These are phyloP conservation scores for Blepharisma undulans DNA, from an alignment of 169 alveolate species.

Conservation along the genomic window DNA sequence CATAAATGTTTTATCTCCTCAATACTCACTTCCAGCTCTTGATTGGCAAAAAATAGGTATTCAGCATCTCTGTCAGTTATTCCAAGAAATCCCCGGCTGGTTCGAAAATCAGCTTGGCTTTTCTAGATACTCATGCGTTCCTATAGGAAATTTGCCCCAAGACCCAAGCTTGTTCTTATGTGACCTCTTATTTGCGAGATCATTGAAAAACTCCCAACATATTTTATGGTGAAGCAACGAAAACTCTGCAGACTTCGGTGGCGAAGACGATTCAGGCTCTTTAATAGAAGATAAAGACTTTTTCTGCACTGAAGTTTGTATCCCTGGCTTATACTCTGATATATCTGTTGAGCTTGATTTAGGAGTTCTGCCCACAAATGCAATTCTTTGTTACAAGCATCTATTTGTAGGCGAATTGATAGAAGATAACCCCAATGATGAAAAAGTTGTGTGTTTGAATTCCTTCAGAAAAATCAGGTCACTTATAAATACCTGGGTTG, in stretches of 20 bases:
- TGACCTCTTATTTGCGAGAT: constrained; percentile 75
- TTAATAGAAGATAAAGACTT: constrained; percentile 33
- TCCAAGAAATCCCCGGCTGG: constrained; percentile 45
- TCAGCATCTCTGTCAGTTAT: constrained; percentile 53
- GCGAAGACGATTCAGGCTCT: constrained; percentile 58
- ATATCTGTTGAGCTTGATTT: constrained; percentile 75
- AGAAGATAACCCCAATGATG: constrained; percentile 73
- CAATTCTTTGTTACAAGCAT: constrained; percentile 36
- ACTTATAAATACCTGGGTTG: constrained; percentile 69
- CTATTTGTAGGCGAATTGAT: constrained; percentile 46
- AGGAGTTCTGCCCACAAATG: constrained; percentile 55
- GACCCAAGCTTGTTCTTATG: constrained; percentile 66
- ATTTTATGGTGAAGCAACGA: constrained; percentile 73
- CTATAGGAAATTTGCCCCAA: constrained; percentile 74
- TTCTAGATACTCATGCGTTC: constrained; percentile 70
- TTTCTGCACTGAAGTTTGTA: not conserved
- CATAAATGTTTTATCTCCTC: constrained; percentile 48
- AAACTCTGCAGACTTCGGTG: constrained; percentile 63
- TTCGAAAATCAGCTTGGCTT: constrained; percentile 58
- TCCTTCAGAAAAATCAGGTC: constrained; percentile 74
- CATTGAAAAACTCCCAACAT: constrained; percentile 45
- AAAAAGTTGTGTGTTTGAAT: constrained; percentile 69
- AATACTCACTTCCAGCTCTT: constrained; percentile 65
- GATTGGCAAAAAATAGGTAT: constrained; percentile 79
- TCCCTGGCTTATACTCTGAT: constrained; percentile 66